These are phyloP conservation scores for Arctium minus DNA, from an alignment of 129 eudicot genomes.

Conservation along the genomic window DNA sequence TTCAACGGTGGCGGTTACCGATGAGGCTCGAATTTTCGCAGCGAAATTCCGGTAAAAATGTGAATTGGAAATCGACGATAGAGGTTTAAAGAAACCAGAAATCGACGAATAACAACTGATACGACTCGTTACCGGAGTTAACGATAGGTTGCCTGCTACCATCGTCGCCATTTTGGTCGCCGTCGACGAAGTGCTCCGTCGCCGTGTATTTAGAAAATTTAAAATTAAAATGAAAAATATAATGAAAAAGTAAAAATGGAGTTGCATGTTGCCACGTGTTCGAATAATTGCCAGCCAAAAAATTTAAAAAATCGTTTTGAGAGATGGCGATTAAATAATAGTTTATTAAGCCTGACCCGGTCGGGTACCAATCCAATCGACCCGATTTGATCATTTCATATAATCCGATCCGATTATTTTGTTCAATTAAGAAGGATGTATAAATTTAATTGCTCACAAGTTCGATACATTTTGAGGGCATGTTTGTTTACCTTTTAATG, in stretches of 20 bases:
- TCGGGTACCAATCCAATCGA: neutral
- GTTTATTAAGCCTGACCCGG: neutral
- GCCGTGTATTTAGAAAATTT: neutral
- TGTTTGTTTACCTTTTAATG: too few relatives aligned
- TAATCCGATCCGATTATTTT: neutral
- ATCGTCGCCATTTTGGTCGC: slow-evolving; percentile 18
- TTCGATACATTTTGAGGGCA: too few relatives aligned
- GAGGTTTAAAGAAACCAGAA: slow-evolving; percentile 9
- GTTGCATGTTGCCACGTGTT: slow-evolving; percentile 3
- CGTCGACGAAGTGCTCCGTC: neutral
- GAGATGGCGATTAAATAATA: neutral
- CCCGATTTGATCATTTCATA: neutral
- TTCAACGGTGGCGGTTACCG: slow-evolving; percentile 35
- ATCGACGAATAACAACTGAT: slow-evolving; percentile 15
- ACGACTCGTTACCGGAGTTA: slow-evolving; percentile 31
- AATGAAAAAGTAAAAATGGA: neutral
- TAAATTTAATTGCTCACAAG: too few relatives aligned
- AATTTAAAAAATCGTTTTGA: neutral
- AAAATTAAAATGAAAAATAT: neutral
- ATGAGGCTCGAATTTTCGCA: slow-evolving; percentile 32
- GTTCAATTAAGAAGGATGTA: too few relatives aligned
- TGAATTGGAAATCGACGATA: neutral
- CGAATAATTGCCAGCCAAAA: slow-evolving; percentile 9
- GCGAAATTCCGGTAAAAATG: slow-evolving; percentile 22
- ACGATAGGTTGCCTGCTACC: slow-evolving; percentile 6